These are phyloP conservation scores for Tulasnella sp. DNA, from an alignment of 768 basidiomycete species.

Conservation along the genomic window DNA sequence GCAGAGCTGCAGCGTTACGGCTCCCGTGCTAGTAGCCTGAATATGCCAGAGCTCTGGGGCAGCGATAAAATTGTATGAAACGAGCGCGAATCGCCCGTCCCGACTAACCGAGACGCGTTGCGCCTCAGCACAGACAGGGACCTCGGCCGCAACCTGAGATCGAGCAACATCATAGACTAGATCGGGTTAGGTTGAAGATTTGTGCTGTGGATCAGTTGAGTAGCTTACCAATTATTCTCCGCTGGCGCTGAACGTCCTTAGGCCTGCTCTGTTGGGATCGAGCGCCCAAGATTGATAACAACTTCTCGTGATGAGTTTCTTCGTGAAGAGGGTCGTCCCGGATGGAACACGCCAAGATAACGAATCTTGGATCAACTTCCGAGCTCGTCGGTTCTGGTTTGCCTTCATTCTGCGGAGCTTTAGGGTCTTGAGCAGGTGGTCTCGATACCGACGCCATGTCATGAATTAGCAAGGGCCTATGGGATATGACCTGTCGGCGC, in stretches of 20 bases:
- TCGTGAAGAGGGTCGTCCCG: background rate
- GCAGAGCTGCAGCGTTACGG: background rate
- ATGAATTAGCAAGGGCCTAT: background rate
- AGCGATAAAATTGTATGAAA: conserved; percentile 67
- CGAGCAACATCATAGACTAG: conserved; percentile 57
- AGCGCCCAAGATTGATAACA: conserved; percentile 58
- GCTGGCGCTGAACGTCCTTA: conserved; percentile 57
- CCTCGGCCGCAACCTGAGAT: conserved; percentile 56
- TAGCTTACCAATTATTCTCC: conserved; percentile 52
- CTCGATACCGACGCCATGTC: background rate
- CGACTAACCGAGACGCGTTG: conserved; percentile 54
- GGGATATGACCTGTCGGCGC: background rate
- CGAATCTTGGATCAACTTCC: background rate
- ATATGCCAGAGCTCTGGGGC: conserved; percentile 72
- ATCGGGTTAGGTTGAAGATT: background rate
- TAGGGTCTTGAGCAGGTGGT: background rate
- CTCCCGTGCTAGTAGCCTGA: conserved; percentile 29
- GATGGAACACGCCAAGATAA: background rate
- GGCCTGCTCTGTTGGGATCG: conserved; percentile 44
- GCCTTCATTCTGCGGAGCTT: no score
- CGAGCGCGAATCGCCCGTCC: conserved; percentile 48
- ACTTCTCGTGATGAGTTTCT: conserved; percentile 12
- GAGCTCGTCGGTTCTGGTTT: background rate
- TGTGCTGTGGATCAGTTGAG: background rate
- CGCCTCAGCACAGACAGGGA: conserved; percentile 61